Evolutionary conservation across 805 yeast species (phyloP).

Genomic region (Zygosaccharomyces kombuchaensis): DNA sequence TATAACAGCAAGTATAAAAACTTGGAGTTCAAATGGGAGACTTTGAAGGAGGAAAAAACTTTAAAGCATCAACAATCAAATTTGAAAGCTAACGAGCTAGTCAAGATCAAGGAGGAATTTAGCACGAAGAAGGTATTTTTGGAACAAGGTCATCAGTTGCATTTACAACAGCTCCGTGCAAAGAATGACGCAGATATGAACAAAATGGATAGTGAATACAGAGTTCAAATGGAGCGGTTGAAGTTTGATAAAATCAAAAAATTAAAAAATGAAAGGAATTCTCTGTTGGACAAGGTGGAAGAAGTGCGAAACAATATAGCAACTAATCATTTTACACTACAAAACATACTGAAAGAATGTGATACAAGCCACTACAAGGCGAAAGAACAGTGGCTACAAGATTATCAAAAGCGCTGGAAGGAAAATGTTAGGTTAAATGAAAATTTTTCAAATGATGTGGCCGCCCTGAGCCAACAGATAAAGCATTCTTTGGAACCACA

Average conservation of each 20-base stretch:
- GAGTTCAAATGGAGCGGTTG: conserved; percentile 37
- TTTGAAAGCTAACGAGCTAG: conserved; percentile 32
- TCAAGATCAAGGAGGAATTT: conserved; percentile 29
- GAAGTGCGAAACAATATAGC: conserved; percentile 27
- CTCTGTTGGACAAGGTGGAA: conserved; percentile 29
- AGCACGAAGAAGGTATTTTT: conserved; percentile 23
- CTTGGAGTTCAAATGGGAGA: conserved; percentile 27
- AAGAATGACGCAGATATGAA: conserved; percentile 39
- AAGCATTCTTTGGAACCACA: conserved; percentile 13
- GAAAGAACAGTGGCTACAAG: conserved; percentile 27
- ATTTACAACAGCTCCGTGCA: conserved; percentile 32
- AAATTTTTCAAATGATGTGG: conserved; percentile 24
- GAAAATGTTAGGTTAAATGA: conserved; percentile 31
- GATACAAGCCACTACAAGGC: conserved; percentile 15
- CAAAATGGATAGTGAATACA: conserved; percentile 34
- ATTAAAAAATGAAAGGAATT: conserved; percentile 31
- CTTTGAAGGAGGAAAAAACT: conserved; percentile 27
- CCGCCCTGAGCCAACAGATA: conserved; percentile 16
- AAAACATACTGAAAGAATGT: conserved; percentile 18
- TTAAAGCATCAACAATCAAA: conserved; percentile 27
- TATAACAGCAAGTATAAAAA: conserved; percentile 20
- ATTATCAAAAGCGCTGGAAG: conserved; percentile 28
- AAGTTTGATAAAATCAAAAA: conserved; percentile 35
- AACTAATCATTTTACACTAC: conserved; percentile 20
- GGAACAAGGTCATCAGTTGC: conserved; percentile 34